Evolutionary conservation across 2,329 filamentous ascomycete species (phyloP).

Genomic region (Xylariales sp.): DNA sequence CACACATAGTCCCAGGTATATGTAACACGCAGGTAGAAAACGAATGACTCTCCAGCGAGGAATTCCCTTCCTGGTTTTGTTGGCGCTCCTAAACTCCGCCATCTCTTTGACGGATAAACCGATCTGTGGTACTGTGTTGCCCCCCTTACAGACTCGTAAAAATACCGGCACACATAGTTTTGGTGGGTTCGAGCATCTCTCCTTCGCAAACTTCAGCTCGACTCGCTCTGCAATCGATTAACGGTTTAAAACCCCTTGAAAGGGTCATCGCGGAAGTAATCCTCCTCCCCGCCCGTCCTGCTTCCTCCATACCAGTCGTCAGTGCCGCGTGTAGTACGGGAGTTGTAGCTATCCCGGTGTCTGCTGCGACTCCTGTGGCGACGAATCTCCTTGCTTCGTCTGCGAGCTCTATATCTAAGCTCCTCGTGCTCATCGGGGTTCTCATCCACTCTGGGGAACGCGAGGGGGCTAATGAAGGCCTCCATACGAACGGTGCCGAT

Average conservation of each 20-base stretch:
- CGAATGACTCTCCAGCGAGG: no score
- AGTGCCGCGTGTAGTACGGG: slow-evolving; percentile 38
- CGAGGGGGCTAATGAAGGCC: slow-evolving; percentile 75
- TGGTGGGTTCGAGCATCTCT: no score
- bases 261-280: slow-evolving; percentile 55
- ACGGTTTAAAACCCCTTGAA: slow-evolving; percentile 58
- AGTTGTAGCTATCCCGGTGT: slow-evolving; percentile 47
- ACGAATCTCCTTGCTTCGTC: slow-evolving; percentile 52
- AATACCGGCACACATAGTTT: no score
- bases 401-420: slow-evolving; percentile 39
- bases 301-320: slow-evolving; percentile 46
- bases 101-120: no score
- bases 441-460: slow-evolving; percentile 43
- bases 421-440: slow-evolving; percentile 47
- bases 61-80: no score
- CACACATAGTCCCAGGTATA: no score
- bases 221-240: no score
- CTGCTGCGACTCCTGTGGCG: slow-evolving; percentile 50
- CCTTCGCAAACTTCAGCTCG: no score
- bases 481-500: slow-evolving; percentile 95
- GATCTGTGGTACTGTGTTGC: no score
- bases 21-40: no score
- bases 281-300: slow-evolving; percentile 46
- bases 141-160: no score
- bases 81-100: no score